Conservation (phyloP, 2,329 filamentous ascomycete species). For the Chrysoporthe puriensis region DNA sequence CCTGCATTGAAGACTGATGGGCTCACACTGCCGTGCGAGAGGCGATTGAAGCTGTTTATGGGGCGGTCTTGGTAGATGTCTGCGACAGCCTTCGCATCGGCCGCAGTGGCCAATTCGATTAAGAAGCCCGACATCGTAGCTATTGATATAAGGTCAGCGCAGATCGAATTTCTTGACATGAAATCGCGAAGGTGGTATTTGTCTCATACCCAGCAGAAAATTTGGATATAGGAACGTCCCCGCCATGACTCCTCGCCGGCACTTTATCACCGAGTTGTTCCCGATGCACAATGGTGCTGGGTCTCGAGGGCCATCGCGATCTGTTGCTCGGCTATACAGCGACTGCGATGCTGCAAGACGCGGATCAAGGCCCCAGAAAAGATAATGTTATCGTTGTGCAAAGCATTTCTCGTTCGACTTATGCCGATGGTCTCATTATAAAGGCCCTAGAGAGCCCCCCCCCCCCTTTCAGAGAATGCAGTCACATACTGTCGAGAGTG, state of each 20-base stretch:
- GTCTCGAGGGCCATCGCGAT: not conserved
- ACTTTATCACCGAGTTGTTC: not conserved
- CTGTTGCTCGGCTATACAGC: not conserved
- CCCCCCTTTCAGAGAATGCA: not conserved
- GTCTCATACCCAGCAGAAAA: not conserved
- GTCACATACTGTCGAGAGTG: not conserved
- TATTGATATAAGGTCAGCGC: not conserved
- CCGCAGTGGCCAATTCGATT: not conserved
- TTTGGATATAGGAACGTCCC: not conserved
- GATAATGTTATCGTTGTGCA: not conserved
- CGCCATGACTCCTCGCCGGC: constrained; percentile 3
- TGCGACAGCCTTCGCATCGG: constrained; percentile 21
- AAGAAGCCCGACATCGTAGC: not conserved
- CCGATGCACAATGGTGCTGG: not conserved
- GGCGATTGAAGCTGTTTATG: constrained; percentile 14
- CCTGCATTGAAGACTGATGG: constrained; percentile 9
- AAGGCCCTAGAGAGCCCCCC: too few relatives aligned
- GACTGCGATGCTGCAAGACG: too few relatives aligned
- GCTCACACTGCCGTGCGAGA: constrained; percentile 21
- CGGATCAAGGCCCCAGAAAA: not conserved
- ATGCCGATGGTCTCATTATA: too few relatives aligned
- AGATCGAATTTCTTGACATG: not conserved
- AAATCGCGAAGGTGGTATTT: not conserved
- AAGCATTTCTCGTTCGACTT: not conserved
- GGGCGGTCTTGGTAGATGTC: constrained; percentile 22